phyloP scores from a whole-genome alignment of 805 yeast species.

The Yarrowia phangngaensis region DNA sequence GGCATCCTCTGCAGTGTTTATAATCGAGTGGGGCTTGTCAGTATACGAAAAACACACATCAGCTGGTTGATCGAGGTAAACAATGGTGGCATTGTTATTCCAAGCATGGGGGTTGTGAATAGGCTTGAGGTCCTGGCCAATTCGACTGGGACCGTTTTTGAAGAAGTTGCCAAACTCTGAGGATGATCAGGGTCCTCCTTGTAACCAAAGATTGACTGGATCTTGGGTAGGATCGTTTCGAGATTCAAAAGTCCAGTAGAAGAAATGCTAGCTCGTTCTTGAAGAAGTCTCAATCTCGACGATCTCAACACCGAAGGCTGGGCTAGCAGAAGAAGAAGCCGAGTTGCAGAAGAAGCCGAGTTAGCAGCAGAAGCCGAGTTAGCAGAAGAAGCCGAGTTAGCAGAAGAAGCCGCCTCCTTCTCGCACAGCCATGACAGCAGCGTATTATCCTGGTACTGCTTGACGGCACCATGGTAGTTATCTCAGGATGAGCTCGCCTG shows the following conservation, averaged over 20 bases:
- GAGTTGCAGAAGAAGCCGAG: too few species aligned
- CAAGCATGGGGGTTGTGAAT: slow-evolving; percentile 66
- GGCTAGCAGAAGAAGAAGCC: too few species aligned
- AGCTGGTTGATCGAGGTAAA: slow-evolving; percentile 78
- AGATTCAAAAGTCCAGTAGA: slow-evolving; percentile 74
- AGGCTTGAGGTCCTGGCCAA: slow-evolving; percentile 53
- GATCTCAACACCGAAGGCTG: too few species aligned
- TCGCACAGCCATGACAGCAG: too few species aligned
- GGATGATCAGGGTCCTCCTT: slow-evolving; percentile 86
- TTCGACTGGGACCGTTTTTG: slow-evolving; percentile 74
- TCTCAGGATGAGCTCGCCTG: too few species aligned
- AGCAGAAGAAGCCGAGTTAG: too few species aligned
- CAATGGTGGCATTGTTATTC: slow-evolving; percentile 75
- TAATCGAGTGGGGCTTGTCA: slow-evolving; percentile 34
- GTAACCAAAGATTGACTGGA: slow-evolving; percentile 75
- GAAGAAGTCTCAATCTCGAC: too few species aligned
- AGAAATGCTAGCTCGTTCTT: too few species aligned
- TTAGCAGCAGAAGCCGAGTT: too few species aligned
- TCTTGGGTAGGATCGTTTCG: slow-evolving; percentile 74
- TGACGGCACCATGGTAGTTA: too few species aligned
- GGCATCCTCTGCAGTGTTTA: slow-evolving; percentile 69
- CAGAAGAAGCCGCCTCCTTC: too few species aligned
- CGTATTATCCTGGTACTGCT: too few species aligned
- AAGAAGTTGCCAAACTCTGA: slow-evolving; percentile 74
- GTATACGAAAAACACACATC: slow-evolving; percentile 70